Evolutionary conservation across 2,329 filamentous ascomycete species (phyloP).

Genomic region (Colletotrichum sp.): DNA sequence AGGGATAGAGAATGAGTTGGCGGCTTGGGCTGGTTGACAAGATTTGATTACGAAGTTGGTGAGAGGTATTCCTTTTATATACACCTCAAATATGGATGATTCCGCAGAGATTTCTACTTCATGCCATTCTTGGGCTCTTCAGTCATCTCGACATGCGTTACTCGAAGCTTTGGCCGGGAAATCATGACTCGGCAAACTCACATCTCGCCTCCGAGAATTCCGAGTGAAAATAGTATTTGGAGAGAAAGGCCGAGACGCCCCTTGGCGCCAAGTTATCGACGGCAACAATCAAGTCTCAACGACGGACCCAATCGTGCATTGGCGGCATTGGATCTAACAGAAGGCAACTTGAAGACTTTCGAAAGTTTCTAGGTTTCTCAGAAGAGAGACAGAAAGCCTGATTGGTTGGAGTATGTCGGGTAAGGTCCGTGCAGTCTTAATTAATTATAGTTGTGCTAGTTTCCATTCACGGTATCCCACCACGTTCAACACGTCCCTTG

Average conservation of each 20-base stretch:
- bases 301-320: not conserved
- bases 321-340: not conserved
- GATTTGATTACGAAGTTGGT: not conserved
- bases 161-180: not conserved
- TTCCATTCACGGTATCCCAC: not conserved
- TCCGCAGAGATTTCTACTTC: not conserved
- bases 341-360: not conserved
- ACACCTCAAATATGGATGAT: accelerated
- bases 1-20: not conserved
- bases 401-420: not conserved
- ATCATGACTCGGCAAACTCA: not conserved
- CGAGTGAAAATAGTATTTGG: not conserved
- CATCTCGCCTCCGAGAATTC: not conserved
- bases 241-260: not conserved
- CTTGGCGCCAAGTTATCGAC: not conserved
- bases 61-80: not conserved
- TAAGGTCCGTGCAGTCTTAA: not conserved
- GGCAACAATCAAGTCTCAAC: not conserved
- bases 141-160: not conserved
- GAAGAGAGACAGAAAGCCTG: not conserved
- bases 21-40: not conserved
- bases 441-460: not conserved
- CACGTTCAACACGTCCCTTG: not conserved
- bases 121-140: not conserved
- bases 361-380: not conserved